Conservation (phyloP, 768 basidiomycete species). For the Neoboletus brunneissimus region DNA sequence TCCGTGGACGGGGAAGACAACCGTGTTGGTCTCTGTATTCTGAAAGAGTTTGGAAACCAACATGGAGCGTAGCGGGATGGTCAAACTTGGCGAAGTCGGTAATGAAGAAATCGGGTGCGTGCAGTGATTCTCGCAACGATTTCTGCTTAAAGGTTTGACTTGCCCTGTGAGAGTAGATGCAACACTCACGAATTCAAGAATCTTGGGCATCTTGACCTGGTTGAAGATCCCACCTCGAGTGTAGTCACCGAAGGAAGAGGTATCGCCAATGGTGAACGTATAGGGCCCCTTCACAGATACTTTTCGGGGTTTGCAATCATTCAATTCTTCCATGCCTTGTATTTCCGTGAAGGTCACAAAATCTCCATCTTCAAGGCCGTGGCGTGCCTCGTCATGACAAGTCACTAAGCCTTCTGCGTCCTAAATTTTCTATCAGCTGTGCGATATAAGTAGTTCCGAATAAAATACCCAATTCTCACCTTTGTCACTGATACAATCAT, state of each 20-base stretch:
- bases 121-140: slow-evolving; percentile 83
- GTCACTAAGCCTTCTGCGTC: slow-evolving; percentile 90
- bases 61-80: slow-evolving; percentile 85
- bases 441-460: not conserved
- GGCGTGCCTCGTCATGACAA: slow-evolving; percentile 93
- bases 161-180: not conserved
- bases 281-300: slow-evolving; percentile 95
- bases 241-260: slow-evolving; percentile 72
- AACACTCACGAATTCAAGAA: slow-evolving; percentile 82
- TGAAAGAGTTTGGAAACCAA: slow-evolving; percentile 91
- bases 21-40: slow-evolving; percentile 64
- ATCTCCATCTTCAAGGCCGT: slow-evolving; percentile 98
- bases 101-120: slow-evolving; percentile 82
- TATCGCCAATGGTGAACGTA: slow-evolving; percentile 95
- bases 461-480: slow-evolving; percentile 39
- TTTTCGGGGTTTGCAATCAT: slow-evolving; percentile 89
- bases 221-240: slow-evolving; percentile 90
- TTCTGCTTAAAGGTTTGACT: slow-evolving; percentile 53
- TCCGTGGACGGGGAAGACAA: slow-evolving; percentile 79
- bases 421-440: slow-evolving; percentile 37
- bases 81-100: slow-evolving; percentile 99
- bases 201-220: slow-evolving; percentile 99
- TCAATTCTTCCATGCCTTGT: slow-evolving; percentile 90
- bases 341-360: slow-evolving; percentile 96
- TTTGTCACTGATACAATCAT: slow-evolving; percentile 96